Percentiles rank a stretch among this genome's conserved stretches.
Evolutionary conservation across 2,329 filamentous ascomycete genomes (phyloP).

Genomic region (Diaporthe capsici): DNA sequence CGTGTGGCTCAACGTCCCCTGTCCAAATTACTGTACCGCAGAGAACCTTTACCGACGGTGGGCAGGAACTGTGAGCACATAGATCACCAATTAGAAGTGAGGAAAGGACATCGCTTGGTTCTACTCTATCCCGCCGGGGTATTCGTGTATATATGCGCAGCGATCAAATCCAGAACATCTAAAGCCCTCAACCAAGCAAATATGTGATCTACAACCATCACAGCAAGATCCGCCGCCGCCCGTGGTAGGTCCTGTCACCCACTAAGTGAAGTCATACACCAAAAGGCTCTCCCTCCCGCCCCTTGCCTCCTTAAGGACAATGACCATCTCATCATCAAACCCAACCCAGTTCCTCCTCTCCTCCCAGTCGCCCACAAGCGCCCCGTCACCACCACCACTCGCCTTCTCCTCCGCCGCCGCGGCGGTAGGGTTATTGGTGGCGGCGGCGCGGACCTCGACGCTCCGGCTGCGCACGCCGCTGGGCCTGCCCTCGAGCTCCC

Average conservation of each 20-base stretch:
- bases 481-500: slow-evolving; percentile 85
- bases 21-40: too few relatives aligned
- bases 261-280: slow-evolving; percentile 87
- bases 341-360: slow-evolving; percentile 78
- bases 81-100: not conserved
- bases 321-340: slow-evolving; percentile 93
- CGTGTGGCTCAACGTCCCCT: too few relatives aligned
- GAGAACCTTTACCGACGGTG: not conserved
- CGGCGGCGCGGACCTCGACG: slow-evolving; percentile 64
- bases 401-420: not conserved
- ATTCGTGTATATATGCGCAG: not conserved
- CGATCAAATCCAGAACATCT: not conserved
- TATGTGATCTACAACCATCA: too few relatives aligned
- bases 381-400: slow-evolving; percentile 11
- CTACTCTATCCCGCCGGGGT: not conserved
- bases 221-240: slow-evolving; percentile 17
- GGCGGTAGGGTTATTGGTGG: not conserved
- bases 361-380: slow-evolving; percentile 52
- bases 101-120: not conserved
- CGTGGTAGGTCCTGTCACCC: too few relatives aligned
- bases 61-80: not conserved
- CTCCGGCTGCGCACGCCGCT: slow-evolving; percentile 56
- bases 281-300: slow-evolving; percentile 80
- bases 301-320: slow-evolving; percentile 81
- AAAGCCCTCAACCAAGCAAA: too few relatives aligned